Evolutionary conservation across 441 rosid species (phyloP).

Genomic region (Arabidopsis lyrata): DNA sequence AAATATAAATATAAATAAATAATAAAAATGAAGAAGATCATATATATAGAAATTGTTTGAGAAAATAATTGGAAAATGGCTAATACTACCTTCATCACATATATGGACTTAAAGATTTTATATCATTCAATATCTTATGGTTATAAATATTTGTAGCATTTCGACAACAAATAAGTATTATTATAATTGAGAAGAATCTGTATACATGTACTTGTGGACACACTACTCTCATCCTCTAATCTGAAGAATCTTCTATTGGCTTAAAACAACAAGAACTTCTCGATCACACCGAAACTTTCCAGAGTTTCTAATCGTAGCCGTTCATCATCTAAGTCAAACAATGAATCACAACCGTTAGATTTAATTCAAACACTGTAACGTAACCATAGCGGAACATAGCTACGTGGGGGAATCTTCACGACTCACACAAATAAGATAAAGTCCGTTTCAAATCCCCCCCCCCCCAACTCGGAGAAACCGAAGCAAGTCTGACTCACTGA

Average conservation of each 20-base stretch:
- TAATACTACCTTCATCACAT: no score
- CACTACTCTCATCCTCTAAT: slow-evolving; percentile 11
- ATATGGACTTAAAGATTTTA: no score
- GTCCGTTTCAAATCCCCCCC: slow-evolving; percentile 4
- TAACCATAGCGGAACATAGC: slow-evolving; percentile 14
- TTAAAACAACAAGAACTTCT: slow-evolving; percentile 5
- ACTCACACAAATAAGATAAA: slow-evolving; percentile 30
- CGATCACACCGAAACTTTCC: slow-evolving; percentile 1
- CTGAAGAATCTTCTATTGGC: slow-evolving; percentile 10
- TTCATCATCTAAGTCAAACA: slow-evolving; percentile 14
- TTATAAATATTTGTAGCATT: slow-evolving; percentile 1
- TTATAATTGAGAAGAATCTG: slow-evolving; percentile 4
- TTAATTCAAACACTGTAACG: not conserved
- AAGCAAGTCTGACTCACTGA: slow-evolving; percentile 35
- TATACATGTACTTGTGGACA: slow-evolving; percentile 35
- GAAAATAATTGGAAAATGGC: no score
- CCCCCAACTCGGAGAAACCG: slow-evolving; percentile 40
- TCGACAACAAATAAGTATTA: not conserved
- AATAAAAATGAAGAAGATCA: no score
- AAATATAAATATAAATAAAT: no score
- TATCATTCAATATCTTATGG: not conserved
- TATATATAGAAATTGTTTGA: no score
- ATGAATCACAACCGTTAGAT: slow-evolving; percentile 24
- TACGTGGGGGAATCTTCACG: slow-evolving; percentile 30
- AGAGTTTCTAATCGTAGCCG: slow-evolving; percentile 22